Percentiles rank a stretch among this genome's conserved stretches.
Evolutionary conservation across 306 rosid species (phyloP).

Genomic region (Casuarina glauca): DNA sequence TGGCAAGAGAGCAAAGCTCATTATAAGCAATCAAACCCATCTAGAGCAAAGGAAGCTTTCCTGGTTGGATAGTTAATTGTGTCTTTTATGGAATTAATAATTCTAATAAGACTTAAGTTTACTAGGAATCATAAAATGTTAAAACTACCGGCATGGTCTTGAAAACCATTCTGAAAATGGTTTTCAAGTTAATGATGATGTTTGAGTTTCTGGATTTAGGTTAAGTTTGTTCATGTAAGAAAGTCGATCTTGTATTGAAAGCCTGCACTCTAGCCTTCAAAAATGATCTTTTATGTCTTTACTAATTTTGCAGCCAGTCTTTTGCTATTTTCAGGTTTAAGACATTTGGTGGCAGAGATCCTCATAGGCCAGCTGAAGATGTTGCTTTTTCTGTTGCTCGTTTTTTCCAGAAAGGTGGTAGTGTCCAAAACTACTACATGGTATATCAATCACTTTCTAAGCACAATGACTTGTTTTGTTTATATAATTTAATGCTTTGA

Average conservation of each 20-base stretch:
- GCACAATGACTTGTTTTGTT: neutral
- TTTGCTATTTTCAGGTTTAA: constrained; percentile 64
- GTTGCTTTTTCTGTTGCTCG: constrained; percentile 90
- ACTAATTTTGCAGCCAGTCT: constrained; percentile 20
- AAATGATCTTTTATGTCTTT: constrained; percentile 12
- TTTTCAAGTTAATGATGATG: constrained; percentile 16
- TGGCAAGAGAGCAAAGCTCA: neutral
- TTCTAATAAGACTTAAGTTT: too few species aligned
- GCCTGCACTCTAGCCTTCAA: constrained; percentile 21
- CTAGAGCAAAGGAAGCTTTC: neutral
- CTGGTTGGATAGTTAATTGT: neutral
- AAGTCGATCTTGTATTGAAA: neutral
- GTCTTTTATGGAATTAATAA: neutral
- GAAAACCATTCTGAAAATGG: neutral
- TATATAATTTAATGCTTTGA: neutral
- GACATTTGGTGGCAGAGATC: constrained; percentile 91
- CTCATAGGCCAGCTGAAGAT: constrained; percentile 94
- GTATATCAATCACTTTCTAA: constrained; percentile 35
- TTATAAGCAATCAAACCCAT: neutral
- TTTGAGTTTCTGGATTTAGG: constrained; percentile 13
- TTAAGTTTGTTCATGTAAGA: neutral
- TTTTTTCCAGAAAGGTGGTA: constrained; percentile 96
- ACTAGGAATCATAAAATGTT: too few species aligned
- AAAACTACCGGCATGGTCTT: too few species aligned
- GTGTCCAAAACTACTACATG: constrained; percentile 93